Conservation (phyloP, 495 filamentous ascomycete genomes). For the Pyronema domesticum region DNA sequence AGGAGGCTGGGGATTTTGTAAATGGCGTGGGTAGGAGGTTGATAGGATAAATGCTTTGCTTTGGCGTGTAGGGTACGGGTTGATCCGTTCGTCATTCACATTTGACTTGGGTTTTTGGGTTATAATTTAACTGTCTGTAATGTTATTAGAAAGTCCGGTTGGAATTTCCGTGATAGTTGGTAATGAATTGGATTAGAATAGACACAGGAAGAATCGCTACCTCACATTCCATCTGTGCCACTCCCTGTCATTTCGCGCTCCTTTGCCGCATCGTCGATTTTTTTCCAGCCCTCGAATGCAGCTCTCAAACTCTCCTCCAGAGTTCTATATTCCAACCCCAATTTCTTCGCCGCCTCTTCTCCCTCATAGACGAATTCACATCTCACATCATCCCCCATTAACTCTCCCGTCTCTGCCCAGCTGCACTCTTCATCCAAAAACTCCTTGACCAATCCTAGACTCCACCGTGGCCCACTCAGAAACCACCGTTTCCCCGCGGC, state of each 20-base stretch:
- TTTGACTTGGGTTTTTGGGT: too few species aligned
- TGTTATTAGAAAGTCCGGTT: too few species aligned
- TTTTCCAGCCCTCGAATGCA: conserved; percentile 27
- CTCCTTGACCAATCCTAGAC: conserved; percentile 48
- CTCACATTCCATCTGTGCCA: too few species aligned
- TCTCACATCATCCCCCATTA: not conserved
- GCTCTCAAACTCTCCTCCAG: conserved; percentile 40
- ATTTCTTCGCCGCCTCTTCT: conserved; percentile 14
- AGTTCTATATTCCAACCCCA: conserved; percentile 40
- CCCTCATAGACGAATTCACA: not conserved
- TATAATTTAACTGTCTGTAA: too few species aligned
- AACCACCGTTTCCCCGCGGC: conserved; percentile 59
- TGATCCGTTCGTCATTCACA: too few species aligned
- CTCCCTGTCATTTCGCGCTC: not conserved
- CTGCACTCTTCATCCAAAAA: conserved; percentile 42
- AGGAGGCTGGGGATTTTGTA: too few species aligned
- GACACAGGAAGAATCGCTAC: too few species aligned
- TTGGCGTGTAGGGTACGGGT: too few species aligned
- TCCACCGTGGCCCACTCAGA: conserved; percentile 34
- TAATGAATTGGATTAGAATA: too few species aligned
- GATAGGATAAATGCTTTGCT: too few species aligned
- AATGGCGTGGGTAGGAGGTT: too few species aligned
- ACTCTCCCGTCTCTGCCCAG: not conserved
- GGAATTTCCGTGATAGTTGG: too few species aligned
- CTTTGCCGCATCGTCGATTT: not conserved